Base-by-base conservation (phyloP, 306 rosid genomes). In the Coriaria nepalensis region DNA sequence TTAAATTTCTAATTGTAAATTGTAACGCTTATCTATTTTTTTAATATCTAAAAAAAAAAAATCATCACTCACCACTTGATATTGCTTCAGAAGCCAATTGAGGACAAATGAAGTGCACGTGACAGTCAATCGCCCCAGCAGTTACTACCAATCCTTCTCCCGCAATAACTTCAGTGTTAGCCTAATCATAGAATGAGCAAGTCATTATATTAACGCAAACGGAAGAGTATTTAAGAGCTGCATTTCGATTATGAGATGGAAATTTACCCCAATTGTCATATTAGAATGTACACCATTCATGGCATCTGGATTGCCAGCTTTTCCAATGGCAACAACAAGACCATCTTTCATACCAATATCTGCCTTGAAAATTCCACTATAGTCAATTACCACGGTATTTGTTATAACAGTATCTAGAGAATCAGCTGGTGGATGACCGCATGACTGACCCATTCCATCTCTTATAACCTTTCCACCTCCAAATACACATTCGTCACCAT, bases 381-480 rank as follows among this genome's bases (percentile, higher is more conserved):
- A 81, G 71, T 90, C 98, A 56, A 90, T 65, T 10, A 90, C 60
- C 58, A 90, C 71, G 20, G 85, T 92, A 69, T 79, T 85, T 59
- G 98, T 85, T 67, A 85, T 77, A 42, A 90, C 95, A 41, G 85
- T 77, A 74, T 90, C 98, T 56, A 90, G 65, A 49, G 78, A 60
- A 14, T 0, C 45, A 55, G 54, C 66, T 10, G 75, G 62, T 50
- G 46, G 37, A 49, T 56, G 65, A 63, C 92, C 78, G 32, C 76
- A 73, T 10, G 78, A 69, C 70, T 90, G 98, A 51, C 95, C 95
- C 87, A 90, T 79, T 64, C 98, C 98, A 13, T 85, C 98, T 67
- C 98, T 77, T 55, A 85, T 68, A 42, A 75, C 87, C 75, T 90
- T 90, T 34, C 98, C 98, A 52, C 95, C 98, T 62, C 98, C 98